These are phyloP conservation scores for Massariosphaeria phaeospora DNA, from an alignment of 495 filamentous ascomycete species.

Conservation along the genomic window DNA sequence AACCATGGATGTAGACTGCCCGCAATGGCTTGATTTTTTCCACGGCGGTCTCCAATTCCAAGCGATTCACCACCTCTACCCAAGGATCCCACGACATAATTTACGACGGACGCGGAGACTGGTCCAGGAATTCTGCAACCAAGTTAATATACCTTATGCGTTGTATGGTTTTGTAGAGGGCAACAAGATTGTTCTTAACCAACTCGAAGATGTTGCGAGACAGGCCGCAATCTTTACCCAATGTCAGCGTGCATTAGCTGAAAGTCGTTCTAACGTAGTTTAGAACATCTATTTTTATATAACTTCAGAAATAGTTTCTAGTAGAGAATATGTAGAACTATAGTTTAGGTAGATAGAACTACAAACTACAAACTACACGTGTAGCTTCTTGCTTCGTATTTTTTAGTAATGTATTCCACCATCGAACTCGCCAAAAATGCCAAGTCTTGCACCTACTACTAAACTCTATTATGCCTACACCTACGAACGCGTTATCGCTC, in stretches of 20 bases:
- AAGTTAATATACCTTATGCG: constrained; percentile 89
- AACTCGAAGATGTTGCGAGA: constrained; percentile 77
- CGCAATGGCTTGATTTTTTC: constrained; percentile 91
- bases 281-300: no score
- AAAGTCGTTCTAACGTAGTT: constrained; percentile 1
- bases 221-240: constrained; percentile 83
- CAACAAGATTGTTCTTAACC: constrained; percentile 80
- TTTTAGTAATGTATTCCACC: no score
- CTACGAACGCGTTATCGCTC: no score
- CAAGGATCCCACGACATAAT: constrained; percentile 93
- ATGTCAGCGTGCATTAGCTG: constrained; percentile 57
- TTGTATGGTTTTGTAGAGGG: constrained; percentile 91
- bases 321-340: no score
- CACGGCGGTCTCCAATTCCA: constrained; percentile 97
- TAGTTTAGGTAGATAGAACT: no score
- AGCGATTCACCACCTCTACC: constrained; percentile 90
- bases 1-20: constrained; percentile 97
- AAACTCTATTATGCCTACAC: no score
- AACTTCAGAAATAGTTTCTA: no score
- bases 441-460: no score
- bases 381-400: no score
- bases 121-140: constrained; percentile 82
- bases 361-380: no score
- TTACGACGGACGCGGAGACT: constrained; percentile 75
- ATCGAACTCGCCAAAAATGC: no score